Evolutionary conservation across 768 basidiomycete genomes (phyloP).

Genomic region (Sarcomyxa edulis): DNA sequence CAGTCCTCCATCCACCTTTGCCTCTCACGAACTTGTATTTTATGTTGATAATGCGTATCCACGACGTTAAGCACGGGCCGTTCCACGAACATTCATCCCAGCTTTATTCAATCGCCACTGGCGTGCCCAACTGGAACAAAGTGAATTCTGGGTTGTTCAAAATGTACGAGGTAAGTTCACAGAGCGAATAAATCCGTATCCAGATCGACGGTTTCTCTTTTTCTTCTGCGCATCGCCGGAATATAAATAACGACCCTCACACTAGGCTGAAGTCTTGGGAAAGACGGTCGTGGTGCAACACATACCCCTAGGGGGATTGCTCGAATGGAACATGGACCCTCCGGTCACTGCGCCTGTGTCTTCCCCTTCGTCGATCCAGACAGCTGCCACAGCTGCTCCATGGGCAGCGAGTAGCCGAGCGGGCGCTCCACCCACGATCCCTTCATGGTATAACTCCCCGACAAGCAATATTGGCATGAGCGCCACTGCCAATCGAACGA

Average conservation of each 20-base stretch:
- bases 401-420: too few species aligned
- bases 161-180: conserved; percentile 81
- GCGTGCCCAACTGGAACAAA: conserved; percentile 89
- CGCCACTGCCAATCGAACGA: too few species aligned
- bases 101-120: conserved; percentile 77
- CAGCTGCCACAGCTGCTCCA: too few species aligned
- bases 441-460: too few species aligned
- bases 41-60: conserved; percentile 72
- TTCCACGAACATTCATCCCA: conserved; percentile 93
- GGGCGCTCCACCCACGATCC: too few species aligned
- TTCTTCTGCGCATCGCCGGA: neutral
- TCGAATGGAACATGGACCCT: conserved; percentile 51
- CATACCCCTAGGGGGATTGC: conserved; percentile 75
- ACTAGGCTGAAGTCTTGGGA: conserved; percentile 83
- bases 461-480: too few species aligned
- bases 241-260: conserved; percentile 1
- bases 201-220: conserved; percentile 1
- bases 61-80: conserved; percentile 77
- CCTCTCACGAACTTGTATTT: conserved; percentile 76
- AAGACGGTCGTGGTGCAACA: conserved; percentile 98
- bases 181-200: too few species aligned
- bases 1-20: conserved; percentile 53
- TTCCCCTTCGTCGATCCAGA: too few species aligned
- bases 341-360: conserved; percentile 8
- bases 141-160: conserved; percentile 88